Percentiles rank a stretch among this genome's conserved stretches.
These are phyloP conservation scores for Eucalyptus regnans DNA, from an alignment of 345 rosid genomes.

Conservation along the genomic window DNA sequence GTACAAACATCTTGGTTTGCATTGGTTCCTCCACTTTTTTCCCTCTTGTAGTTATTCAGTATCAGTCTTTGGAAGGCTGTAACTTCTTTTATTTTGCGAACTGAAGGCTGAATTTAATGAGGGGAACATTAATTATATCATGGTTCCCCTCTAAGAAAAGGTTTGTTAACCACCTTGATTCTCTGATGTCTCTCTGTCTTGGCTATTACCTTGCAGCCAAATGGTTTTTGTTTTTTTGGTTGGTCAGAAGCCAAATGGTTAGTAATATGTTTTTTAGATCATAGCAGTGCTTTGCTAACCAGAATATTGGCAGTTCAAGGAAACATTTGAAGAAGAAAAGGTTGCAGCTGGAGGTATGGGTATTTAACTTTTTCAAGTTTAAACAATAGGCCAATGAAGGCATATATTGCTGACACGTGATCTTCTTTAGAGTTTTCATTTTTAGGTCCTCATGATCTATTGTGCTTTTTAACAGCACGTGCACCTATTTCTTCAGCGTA, in stretches of 20 bases:
- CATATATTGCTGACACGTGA: not conserved
- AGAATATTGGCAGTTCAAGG: not conserved
- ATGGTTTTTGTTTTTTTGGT: not conserved
- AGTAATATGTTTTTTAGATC: not conserved
- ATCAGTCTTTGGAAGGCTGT: not conserved
- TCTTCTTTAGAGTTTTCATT: not conserved
- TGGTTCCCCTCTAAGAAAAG: not conserved
- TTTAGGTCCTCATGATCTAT: not conserved
- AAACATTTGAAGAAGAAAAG: not conserved
- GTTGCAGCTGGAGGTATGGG: not conserved
- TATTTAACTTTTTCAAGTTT: not conserved
- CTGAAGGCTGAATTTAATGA: not conserved
- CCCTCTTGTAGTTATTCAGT: not conserved
- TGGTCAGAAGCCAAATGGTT: not conserved
- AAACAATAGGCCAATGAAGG: not conserved
- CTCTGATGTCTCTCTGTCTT: not conserved
- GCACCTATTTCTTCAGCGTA: not conserved
- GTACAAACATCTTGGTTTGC: not conserved
- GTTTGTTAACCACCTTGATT: not conserved
- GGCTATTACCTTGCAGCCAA: not conserved
- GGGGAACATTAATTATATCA: not conserved
- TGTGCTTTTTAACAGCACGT: not conserved
- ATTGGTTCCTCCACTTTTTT: not conserved
- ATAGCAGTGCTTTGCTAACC: not conserved
- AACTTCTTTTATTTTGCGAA: not conserved